Conservation (phyloP, 805 yeast species). For the Starmerella floris region DNA sequence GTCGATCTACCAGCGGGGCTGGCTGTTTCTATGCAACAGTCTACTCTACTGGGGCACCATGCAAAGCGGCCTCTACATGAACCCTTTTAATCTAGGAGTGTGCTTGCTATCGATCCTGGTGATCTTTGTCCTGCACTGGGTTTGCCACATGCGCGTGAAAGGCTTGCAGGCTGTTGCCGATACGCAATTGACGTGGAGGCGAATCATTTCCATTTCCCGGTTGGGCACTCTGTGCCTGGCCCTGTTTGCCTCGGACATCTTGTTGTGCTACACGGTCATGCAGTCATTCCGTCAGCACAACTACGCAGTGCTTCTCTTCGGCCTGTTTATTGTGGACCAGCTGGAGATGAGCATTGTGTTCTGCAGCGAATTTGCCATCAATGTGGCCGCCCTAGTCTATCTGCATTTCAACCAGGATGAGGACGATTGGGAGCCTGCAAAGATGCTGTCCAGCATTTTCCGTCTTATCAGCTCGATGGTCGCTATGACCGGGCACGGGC, state of each 20-base stretch:
- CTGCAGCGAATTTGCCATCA: slow-evolving; percentile 38
- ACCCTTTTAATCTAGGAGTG: slow-evolving; percentile 29
- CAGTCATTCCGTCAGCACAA: slow-evolving; percentile 2
- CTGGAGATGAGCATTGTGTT: slow-evolving; percentile 52
- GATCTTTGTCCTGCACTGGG: slow-evolving; percentile 60
- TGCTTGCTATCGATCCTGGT: slow-evolving; percentile 23
- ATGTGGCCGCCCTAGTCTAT: slow-evolving; percentile 43
- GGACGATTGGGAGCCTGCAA: slow-evolving; percentile 58
- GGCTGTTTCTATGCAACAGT: slow-evolving; percentile 45
- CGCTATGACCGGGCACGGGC: slow-evolving; percentile 36
- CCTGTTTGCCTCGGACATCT: slow-evolving; percentile 35
- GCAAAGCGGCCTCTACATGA: slow-evolving; percentile 1
- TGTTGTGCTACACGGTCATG: slow-evolving; percentile 23
- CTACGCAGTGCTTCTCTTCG: slow-evolving; percentile 7
- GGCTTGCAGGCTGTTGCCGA: slow-evolving; percentile 35
- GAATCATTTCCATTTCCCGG: slow-evolving; percentile 1
- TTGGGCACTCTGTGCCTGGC: slow-evolving; percentile 29
- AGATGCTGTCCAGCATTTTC: slow-evolving; percentile 43
- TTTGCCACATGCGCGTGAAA: slow-evolving; percentile 30
- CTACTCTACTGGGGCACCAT: slow-evolving; percentile 27
- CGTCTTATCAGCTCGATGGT: slow-evolving; percentile 38
- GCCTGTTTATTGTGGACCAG: slow-evolving; percentile 36
- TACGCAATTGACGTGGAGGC: neutral
- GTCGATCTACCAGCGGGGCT: slow-evolving; percentile 38
- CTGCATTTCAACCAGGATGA: slow-evolving; percentile 39